Base-by-base conservation (phyloP, 495 filamentous ascomycete genomes). In the Neurospora terricola region DNA sequence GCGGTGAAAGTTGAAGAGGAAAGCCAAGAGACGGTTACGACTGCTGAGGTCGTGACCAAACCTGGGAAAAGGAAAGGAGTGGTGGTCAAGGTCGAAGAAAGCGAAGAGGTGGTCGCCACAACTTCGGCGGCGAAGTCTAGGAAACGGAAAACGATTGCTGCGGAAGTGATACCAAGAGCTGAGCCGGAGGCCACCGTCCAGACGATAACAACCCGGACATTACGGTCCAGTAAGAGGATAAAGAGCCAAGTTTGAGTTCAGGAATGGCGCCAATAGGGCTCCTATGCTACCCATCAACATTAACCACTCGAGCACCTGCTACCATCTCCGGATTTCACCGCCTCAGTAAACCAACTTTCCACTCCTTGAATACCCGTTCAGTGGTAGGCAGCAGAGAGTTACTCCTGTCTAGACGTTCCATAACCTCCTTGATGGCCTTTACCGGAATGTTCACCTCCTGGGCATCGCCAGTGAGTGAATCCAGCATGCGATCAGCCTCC, bases 391-490 rank as follows among this genome's bases (percentile, higher is more conserved):
- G 78, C 72, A 88, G 79, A 10, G 69, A 7, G 74, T 87, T 90
- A 73, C 87, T 91, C 14, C 74, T 73, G 4, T 78, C 75, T 62
- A 94, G 73, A 5, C 80, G 77, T 18, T 78, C 69, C 0, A 78
- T 72, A 12, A 93, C 75, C 9, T 81, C 80, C 10, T 74, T 34
- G 59, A 89, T 85, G 4, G 87, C 86, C 14, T 81, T 77, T 0
- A 69, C 70, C 3, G 91, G 90, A 43, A 94, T 75, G 71, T 83
- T 84, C 23, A 94, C 81, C 73, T 94, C 92, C 76, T 93, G 91
- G 2, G 90, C 78, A 0, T 88, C 88, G 45, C 87, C 82, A 5
- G 79, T 85, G n/a, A 86, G 77, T 12, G 83, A 84, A 72, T 87
- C 84, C 4, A 91, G 82, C 69, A 91, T 76, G 39, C 77, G 81